Base-by-base conservation (phyloP, 1,284 basidiomycete species). In the Ceratobasidium sp. region DNA sequence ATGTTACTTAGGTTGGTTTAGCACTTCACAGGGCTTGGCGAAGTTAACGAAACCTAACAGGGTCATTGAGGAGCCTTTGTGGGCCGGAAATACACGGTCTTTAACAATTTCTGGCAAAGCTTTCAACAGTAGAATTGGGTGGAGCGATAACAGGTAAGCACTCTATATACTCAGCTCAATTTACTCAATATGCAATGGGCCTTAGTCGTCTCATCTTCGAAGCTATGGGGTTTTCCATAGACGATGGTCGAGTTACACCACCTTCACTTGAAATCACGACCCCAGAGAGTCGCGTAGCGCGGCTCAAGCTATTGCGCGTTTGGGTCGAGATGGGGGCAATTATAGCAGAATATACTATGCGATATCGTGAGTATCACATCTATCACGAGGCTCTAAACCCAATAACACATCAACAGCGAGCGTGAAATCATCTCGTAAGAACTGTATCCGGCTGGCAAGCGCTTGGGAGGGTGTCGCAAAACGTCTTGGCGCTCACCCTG, bases 261-360 rank as follows among this genome's bases (percentile, higher is more conserved):
- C 93, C 93, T 0, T 70, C 84, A 6, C 90, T 90, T 6, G 89
- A 92, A 77, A 82, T 86, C 10, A 83, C 77, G 13, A 87, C 86
- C 1, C 81, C 85, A 1, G 84, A 86, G 49, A 92, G 91, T 10
- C 87, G 86, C 64, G 85, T 86, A 70, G 90, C 87, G 78, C 88
- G 91, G 15, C 87, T 87, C 23, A 91, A 88, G 81, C 87, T 95
- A 2, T 87, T 95, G 61, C 89, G 93, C 40, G 91, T 91, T 28
- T 95, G 94, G 94, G 87, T 94, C 15, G 93, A 95, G 82, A 84
- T 92, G 3, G 86, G 89, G 63, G 89, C 93, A 2, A 94, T 91
- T 90, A 79, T 91, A 39, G 84, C 87, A 1, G 89, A 93, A 79
- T 94, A 88, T 81, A 87, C 87, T 68, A 89, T 88, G 58, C 83